Conservation (phyloP, 208 protist genomes). For the Wallacemonas rigidus region DNA sequence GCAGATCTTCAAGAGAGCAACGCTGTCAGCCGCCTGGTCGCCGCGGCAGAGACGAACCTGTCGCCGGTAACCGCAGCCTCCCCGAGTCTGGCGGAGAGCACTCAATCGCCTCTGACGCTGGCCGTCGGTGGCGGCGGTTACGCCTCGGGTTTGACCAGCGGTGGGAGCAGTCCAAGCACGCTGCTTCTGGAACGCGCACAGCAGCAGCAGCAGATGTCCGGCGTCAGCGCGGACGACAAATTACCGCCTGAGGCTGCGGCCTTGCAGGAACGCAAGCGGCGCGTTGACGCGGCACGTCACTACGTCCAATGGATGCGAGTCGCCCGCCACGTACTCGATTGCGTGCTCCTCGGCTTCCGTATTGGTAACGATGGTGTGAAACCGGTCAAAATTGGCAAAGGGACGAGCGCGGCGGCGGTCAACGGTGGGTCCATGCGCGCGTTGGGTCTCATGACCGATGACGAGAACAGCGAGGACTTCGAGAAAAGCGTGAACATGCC, state of each 20-base stretch:
- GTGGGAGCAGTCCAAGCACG: no score
- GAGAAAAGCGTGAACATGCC: not conserved
- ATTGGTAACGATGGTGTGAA: conserved; percentile 17
- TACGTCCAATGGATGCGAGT: conserved; percentile 19
- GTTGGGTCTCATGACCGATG: not conserved
- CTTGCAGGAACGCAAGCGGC: not conserved
- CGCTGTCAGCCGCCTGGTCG: not conserved
- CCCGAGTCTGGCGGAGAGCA: no score
- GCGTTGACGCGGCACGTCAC: not conserved
- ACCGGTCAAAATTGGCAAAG: conserved; percentile 1
- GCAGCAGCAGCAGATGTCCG: not conserved
- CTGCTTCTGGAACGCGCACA: no score
- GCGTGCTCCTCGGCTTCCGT: conserved; percentile 10
- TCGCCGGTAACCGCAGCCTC: not conserved
- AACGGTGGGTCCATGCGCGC: not conserved
- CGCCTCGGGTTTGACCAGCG: no score
- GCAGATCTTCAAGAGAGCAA: not conserved
- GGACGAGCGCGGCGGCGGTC: not conserved
- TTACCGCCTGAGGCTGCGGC: not conserved
- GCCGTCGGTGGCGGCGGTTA: no score
- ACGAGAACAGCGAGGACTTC: not conserved
- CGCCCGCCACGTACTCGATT: conserved; percentile 3
- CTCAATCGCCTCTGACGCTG: no score
- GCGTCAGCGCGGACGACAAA: not conserved
- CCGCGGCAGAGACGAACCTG: not conserved